phyloP scores from a whole-genome alignment of 768 basidiomycete species.

The Amanita muscaria region DNA sequence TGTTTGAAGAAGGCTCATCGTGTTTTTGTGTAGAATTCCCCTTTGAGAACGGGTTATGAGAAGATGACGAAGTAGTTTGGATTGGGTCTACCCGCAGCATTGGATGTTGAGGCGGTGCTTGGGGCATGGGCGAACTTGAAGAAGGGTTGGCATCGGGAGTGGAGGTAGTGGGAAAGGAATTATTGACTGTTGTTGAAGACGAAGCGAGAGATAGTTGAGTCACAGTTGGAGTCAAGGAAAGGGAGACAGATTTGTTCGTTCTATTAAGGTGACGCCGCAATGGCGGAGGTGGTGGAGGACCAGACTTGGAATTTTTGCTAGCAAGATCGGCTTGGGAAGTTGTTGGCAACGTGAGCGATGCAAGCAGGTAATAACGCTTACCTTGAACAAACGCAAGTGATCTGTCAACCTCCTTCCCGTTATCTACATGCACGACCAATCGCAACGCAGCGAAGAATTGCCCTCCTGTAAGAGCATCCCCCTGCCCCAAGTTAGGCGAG shows the following conservation, averaged over 20 bases:
- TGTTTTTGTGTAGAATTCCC: constrained; percentile 14
- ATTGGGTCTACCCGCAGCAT: constrained; percentile 2
- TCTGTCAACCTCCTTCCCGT: constrained; percentile 54
- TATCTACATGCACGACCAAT: constrained; percentile 53
- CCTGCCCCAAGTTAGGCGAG: constrained; percentile 40
- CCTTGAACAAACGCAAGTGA: constrained; percentile 71
- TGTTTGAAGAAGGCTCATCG: constrained; percentile 5
- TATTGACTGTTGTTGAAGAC: constrained; percentile 13
- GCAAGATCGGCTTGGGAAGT: too few relatives aligned
- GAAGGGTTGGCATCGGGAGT: constrained; percentile 14
- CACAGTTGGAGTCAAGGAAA: background rate
- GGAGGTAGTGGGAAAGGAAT: constrained; percentile 21
- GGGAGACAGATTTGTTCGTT: background rate
- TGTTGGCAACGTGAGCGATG: too few relatives aligned
- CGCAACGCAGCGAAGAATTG: constrained; percentile 73
- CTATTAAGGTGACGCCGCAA: background rate
- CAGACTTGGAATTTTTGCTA: background rate
- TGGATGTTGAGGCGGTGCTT: constrained; percentile 15
- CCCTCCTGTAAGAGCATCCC: constrained; percentile 51
- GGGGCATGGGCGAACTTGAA: constrained; percentile 1
- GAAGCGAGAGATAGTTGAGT: constrained; percentile 6
- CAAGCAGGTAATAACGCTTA: constrained; percentile 24
- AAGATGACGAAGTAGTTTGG: constrained; percentile 11
- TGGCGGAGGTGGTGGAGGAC: constrained; percentile 1
- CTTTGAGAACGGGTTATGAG: constrained; percentile 34